Evolutionary conservation across 2,329 filamentous ascomycete species (phyloP).

Genomic region (Xenoacremonium recifei): DNA sequence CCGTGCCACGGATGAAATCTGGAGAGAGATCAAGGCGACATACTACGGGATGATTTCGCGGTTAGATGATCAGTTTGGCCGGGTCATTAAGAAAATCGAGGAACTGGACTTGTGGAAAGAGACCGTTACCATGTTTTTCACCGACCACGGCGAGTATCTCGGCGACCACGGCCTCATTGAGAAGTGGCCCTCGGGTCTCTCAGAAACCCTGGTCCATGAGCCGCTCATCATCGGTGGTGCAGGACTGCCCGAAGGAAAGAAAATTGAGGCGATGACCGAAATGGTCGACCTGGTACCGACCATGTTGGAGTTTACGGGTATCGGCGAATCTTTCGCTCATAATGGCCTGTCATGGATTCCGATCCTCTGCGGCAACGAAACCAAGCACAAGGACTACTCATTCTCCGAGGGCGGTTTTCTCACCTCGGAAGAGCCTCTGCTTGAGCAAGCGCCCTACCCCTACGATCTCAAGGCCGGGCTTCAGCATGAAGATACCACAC

Average conservation of each 20-base stretch:
- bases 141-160: conserved; percentile 46
- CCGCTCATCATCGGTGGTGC: conserved; percentile 43
- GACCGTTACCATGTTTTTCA: conserved; percentile 44
- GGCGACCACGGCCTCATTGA: conserved; percentile 47
- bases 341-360: conserved; percentile 37
- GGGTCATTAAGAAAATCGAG: conserved; percentile 34
- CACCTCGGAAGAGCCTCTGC: conserved; percentile 41
- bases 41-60: conserved; percentile 48
- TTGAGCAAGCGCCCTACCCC: conserved; percentile 42
- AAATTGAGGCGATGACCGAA: conserved; percentile 35
- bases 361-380: conserved; percentile 20
- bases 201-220: conserved; percentile 40
- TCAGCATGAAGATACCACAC: conserved; percentile 41
- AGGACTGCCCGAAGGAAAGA: conserved; percentile 35
- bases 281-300: conserved; percentile 48
- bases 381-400: conserved; percentile 36
- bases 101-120: conserved; percentile 34
- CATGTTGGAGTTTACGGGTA: conserved; percentile 36
- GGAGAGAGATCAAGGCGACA: conserved; percentile 42
- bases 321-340: conserved; percentile 39
- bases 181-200: conserved; percentile 46
- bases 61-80: conserved; percentile 45
- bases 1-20: conserved; percentile 39
- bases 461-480: conserved; percentile 46
- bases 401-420: conserved; percentile 47